phyloP scores from a whole-genome alignment of 2,329 filamentous ascomycete genomes.

The Paramyrothecium roridum region DNA sequence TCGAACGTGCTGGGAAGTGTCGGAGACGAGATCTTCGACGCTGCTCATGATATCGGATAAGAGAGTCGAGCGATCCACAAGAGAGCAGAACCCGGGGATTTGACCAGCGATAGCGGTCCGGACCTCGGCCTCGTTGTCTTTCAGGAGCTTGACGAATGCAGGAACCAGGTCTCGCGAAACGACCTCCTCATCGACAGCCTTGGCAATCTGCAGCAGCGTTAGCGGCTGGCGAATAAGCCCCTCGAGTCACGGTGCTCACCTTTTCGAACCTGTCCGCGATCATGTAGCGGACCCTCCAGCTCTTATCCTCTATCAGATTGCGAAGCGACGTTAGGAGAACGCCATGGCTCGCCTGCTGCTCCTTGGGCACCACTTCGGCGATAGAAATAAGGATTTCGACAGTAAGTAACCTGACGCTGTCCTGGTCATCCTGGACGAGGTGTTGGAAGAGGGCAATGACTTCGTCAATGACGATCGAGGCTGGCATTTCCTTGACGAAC shows the following conservation, averaged over 20 bases:
- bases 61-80: slow-evolving; percentile 83
- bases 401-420: slow-evolving; percentile 92
- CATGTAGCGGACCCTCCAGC: slow-evolving; percentile 99
- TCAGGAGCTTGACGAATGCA: slow-evolving; percentile 94
- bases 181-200: slow-evolving; percentile 96
- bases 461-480: slow-evolving; percentile 88
- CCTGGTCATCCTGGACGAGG: slow-evolving; percentile 92
- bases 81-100: slow-evolving; percentile 91
- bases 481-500: slow-evolving; percentile 95
- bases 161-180: slow-evolving; percentile 91
- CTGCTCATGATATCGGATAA: slow-evolving; percentile 96
- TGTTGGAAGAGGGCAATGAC: slow-evolving; percentile 99
- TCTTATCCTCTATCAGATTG: slow-evolving; percentile 97
- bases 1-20: slow-evolving; percentile 94
- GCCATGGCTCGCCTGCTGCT: slow-evolving; percentile 94
- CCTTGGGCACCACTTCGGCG: slow-evolving; percentile 94
- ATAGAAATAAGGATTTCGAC: slow-evolving; percentile 96
- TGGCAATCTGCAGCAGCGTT: slow-evolving; percentile 70
- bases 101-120: slow-evolving; percentile 95
- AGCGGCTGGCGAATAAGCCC: not conserved
- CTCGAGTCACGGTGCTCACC: slow-evolving; percentile 42
- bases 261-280: slow-evolving; percentile 98
- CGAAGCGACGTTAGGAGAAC: slow-evolving; percentile 87
- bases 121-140: slow-evolving; percentile 97
- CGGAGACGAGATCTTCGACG: slow-evolving; percentile 92